These are phyloP conservation scores for Argentina anserina DNA, from an alignment of 306 rosid genomes.

Conservation along the genomic window DNA sequence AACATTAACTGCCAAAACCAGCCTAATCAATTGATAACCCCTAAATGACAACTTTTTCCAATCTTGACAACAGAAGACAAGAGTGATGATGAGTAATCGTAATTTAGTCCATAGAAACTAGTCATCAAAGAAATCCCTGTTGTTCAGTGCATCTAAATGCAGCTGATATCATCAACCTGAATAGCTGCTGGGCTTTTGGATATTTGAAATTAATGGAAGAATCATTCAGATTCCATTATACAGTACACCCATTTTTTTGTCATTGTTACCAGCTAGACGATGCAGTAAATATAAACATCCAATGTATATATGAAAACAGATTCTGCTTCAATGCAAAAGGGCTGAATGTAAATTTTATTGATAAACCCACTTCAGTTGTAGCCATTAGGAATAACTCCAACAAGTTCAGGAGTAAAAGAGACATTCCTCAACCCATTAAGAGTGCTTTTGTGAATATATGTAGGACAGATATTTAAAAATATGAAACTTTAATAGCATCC, in stretches of 20 bases:
- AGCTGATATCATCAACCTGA: neutral
- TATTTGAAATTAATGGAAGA: neutral
- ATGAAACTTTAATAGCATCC: slow-evolving; percentile 5
- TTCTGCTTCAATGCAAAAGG: neutral
- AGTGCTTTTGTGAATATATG: neutral
- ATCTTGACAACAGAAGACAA: neutral
- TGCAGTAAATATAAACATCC: neutral
- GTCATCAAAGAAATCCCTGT: neutral
- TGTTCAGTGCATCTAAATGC: neutral
- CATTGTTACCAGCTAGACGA: neutral
- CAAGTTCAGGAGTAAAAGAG: neutral
- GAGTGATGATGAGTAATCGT: neutral
- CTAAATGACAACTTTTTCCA: neutral
- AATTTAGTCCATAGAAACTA: neutral
- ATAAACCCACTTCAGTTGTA: neutral
- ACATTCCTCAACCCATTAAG: neutral
- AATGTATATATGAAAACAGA: neutral
- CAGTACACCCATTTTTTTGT: neutral
- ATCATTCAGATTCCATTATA: neutral
- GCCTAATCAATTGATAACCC: neutral
- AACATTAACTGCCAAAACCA: neutral
- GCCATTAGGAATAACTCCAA: neutral
- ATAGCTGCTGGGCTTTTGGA: neutral
- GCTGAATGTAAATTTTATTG: neutral
- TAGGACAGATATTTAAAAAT: neutral